Evolutionary conservation across 345 rosid genomes (phyloP).

Genomic region (Gossypium arboreum): DNA sequence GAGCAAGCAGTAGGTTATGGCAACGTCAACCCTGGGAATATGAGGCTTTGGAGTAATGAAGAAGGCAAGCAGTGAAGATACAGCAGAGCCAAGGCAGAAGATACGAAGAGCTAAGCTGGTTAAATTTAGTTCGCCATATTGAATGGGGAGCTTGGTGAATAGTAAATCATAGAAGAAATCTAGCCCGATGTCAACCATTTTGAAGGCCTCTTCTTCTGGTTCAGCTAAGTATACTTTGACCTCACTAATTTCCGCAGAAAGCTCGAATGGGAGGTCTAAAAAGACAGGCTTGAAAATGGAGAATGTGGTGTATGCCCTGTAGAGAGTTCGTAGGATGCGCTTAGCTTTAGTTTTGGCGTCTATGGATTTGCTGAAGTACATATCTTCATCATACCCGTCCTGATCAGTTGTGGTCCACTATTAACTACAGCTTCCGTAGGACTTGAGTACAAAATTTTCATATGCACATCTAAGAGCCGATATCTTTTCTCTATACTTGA

Average conservation of each 20-base stretch:
- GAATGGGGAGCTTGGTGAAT: background rate
- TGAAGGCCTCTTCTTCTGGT: background rate
- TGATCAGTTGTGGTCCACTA: background rate
- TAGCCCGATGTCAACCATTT: background rate
- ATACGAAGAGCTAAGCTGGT: background rate
- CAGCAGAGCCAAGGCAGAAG: background rate
- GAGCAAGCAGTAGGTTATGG: no score
- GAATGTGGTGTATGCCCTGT: conserved; percentile 25
- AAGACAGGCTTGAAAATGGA: conserved; percentile 21
- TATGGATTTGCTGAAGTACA: no score
- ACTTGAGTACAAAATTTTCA: conserved; percentile 7
- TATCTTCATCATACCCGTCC: conserved; percentile 5
- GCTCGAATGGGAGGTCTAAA: background rate
- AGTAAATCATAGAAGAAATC: background rate
- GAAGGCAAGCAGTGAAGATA: background rate
- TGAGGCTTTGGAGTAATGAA: background rate
- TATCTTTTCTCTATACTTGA: conserved; percentile 40
- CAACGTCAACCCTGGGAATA: no score
- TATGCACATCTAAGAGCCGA: conserved; percentile 37
- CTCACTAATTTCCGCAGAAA: background rate
- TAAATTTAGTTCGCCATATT: background rate
- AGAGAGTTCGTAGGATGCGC: no score
- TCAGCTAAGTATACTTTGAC: background rate
- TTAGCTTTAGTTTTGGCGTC: no score
- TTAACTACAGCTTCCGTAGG: no score